A percentile compares a stretch with the other conserved stretches of the same genome.
phyloP scores from a whole-genome alignment of 495 filamentous ascomycete genomes.

The Penicillium robsamsonii region DNA sequence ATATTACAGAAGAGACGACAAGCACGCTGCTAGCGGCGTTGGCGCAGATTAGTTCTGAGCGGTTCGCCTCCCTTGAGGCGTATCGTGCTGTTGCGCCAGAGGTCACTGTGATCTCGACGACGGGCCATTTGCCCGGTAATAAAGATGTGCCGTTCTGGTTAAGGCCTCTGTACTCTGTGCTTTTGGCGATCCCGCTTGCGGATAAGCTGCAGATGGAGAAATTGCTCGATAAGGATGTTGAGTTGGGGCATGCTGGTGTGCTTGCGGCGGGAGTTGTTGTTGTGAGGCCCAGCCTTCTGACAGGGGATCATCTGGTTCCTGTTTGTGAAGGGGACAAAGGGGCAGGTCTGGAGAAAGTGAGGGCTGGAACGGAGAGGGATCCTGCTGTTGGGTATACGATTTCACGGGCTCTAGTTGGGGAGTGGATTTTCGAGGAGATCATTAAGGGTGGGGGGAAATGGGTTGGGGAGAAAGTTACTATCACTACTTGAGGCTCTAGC shows the following conservation, averaged over 20 bases:
- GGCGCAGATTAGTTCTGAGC: conserved; percentile 15
- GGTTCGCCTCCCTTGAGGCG: conserved; percentile 13
- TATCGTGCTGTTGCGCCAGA: conserved; percentile 13
- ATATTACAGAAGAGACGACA: conserved; percentile 29
- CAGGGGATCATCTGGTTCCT: conserved; percentile 26
- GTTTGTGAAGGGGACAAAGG: conserved; percentile 10
- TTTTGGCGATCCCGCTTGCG: conserved; percentile 32
- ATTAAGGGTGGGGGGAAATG: conserved; percentile 33
- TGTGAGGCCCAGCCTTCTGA: conserved; percentile 35
- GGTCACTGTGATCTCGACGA: conserved; percentile 27
- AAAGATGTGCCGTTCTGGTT: conserved; percentile 37
- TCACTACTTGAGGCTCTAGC: conserved; percentile 31
- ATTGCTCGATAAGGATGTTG: conserved; percentile 15
- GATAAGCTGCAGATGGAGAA: conserved; percentile 44
- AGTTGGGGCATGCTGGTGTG: conserved; percentile 7
- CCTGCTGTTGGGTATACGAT: conserved; percentile 44
- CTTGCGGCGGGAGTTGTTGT: conserved; percentile 32
- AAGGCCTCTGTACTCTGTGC: conserved; percentile 32
- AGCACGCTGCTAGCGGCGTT: conserved; percentile 30
- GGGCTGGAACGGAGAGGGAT: conserved; percentile 33
- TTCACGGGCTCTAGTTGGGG: conserved; percentile 36
- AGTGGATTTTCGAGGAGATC: conserved; percentile 43
- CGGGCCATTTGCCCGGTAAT: conserved; percentile 26
- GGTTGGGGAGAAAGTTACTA: conserved; percentile 36
- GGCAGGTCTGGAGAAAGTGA: conserved; percentile 17